phyloP scores from a whole-genome alignment of 2,329 filamentous ascomycete species.

The Cladosporium sp. region DNA sequence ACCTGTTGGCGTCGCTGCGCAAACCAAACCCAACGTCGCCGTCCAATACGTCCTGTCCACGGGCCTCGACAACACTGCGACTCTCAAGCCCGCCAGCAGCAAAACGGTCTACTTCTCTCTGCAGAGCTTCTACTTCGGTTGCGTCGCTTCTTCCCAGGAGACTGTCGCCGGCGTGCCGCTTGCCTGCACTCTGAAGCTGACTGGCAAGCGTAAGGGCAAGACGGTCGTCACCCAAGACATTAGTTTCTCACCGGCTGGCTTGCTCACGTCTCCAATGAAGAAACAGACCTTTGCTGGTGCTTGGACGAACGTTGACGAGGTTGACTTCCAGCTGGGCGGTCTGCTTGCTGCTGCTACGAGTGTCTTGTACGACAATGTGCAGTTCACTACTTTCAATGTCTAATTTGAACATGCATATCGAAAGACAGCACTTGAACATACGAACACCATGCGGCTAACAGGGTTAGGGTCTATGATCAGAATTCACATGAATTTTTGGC shows the following conservation, averaged over 20 bases:
- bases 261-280: background rate
- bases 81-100: conserved; percentile 6
- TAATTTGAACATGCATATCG: background rate
- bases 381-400: conserved; percentile 4
- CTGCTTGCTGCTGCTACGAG: background rate
- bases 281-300: conserved; percentile 3
- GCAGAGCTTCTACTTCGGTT: conserved; percentile 17
- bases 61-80: background rate
- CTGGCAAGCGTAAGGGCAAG: conserved; percentile 11
- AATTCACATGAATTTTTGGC: background rate
- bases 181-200: background rate
- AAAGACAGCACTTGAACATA: background rate
- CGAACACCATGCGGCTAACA: background rate
- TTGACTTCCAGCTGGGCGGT: conserved; percentile 7
- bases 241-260: background rate
- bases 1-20: background rate
- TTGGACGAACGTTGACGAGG: conserved; percentile 8
- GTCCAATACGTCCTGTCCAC: conserved; percentile 6
- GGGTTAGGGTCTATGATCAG: background rate
- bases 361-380: conserved; percentile 12
- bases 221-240: background rate
- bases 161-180: background rate
- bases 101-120: conserved; percentile 12
- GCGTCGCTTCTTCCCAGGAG: conserved; percentile 15
- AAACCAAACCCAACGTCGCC: conserved; percentile 8